Evolutionary conservation across 192 early-diverging fungal species (phyloP), one percentile per base, ranked within the genome.

Genomic region (Umbelopsis ramanniana): DNA sequence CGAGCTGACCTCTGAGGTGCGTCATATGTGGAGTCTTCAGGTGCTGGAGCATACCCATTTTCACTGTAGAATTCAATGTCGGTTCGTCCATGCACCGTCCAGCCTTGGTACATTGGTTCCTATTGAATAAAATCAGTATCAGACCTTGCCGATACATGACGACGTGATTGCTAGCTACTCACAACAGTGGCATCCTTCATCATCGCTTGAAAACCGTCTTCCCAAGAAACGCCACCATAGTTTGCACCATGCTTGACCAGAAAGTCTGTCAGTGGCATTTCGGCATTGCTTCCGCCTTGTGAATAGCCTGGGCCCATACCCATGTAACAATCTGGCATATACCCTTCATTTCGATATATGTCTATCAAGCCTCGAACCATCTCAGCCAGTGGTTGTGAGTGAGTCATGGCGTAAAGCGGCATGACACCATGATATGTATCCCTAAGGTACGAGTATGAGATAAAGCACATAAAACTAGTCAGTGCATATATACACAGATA

Each of bases 241-340:
- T 37, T 35, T 7, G 52, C 33, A 38, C 75, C 37, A 11, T 66
- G 46, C 46, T 81, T 81, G 33, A 71, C 38, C 19, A 79, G 52
- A 15, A 74, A 74, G 35, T 81, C 79, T 7, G 72, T 52, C 2
- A 81, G n/a, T 0, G 76, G 43, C 38, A 72, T 69, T n/a, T 79
- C 79, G 0, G 66, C 79, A 66, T 79, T 81, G 33, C 21, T 60
- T 12, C 79, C 79, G 11, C 38, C 67, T 47, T 81, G 79, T 0
- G 74, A 70, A 29, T 80, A 73, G 6, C 72, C 79, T 19, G 57
- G 57, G 8, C 57, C 57, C 33, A 63, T 37, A 26, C 57, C 57
- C 57, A 63, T 63, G 29, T 63, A 63, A 37, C 57, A 63, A 26
- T 63, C 57, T 12, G 57, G 57, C 57, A 63, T 63, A 17, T n/a